Evolutionary conservation across 176 grass and related monocot genomes (phyloP).

Genomic region (sorghum (Sorghum bicolor)): DNA sequence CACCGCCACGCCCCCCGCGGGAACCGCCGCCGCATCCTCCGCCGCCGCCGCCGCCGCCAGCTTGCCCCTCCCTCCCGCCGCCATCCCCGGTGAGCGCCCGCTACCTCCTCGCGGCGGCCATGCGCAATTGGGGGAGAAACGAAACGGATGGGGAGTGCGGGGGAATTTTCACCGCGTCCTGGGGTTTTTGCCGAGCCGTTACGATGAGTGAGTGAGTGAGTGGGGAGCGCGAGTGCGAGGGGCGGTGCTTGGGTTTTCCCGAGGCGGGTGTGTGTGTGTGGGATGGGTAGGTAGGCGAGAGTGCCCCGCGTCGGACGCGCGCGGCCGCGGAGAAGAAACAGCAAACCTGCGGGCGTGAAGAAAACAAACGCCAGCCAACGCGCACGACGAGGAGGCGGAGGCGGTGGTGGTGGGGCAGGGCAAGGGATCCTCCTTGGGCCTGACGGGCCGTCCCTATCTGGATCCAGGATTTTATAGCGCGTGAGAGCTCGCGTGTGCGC

Average conservation of each 20-base stretch:
- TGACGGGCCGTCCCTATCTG: conserved; percentile 22
- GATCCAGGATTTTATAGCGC: conserved; percentile 31
- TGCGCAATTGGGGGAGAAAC: background rate
- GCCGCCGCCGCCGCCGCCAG: conserved; percentile 19
- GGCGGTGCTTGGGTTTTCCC: background rate
- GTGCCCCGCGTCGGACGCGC: conserved; percentile 23
- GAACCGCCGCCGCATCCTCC: background rate
- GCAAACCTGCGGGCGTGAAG: conserved; percentile 43
- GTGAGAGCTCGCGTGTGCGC: background rate
- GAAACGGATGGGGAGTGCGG: background rate
- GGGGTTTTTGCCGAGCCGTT: conserved; percentile 24
- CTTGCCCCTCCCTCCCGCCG: conserved; percentile 6
- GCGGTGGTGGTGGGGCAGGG: background rate
- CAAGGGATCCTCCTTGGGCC: background rate
- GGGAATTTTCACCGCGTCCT: background rate
- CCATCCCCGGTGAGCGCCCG: background rate
- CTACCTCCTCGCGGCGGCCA: conserved; percentile 1
- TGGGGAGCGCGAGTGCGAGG: background rate
- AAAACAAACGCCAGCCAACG: conserved; percentile 1
- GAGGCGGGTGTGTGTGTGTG: background rate
- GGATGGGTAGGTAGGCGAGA: background rate
- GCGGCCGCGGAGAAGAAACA: background rate
- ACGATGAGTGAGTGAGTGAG: background rate
- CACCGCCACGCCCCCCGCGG: background rate
- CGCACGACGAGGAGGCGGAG: background rate